Percentiles rank a stretch among this genome's conserved stretches.
Conservation (phyloP, 768 basidiomycete genomes). For the Rhizopogon vinicolor region DNA sequence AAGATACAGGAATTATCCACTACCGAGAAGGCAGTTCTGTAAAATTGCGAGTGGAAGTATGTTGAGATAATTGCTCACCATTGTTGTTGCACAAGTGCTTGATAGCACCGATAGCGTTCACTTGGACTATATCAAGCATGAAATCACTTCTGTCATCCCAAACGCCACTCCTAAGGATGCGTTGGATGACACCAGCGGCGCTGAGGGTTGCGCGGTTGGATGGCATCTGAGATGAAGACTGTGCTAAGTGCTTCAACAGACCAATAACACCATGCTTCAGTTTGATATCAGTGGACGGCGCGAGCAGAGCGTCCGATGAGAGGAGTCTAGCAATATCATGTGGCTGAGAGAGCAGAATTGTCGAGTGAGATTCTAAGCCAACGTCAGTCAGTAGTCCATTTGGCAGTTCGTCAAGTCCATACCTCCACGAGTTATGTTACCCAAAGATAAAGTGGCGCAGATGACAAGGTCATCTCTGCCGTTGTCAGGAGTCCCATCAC, state of each 20-base stretch:
- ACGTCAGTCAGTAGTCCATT: constrained; percentile 5
- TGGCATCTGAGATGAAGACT: constrained; percentile 53
- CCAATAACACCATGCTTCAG: constrained; percentile 88
- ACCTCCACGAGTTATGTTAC: constrained; percentile 81
- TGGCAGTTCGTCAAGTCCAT: constrained; percentile 9
- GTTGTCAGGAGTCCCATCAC: constrained; percentile 26
- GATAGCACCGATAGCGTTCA: constrained; percentile 80
- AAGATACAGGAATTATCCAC: constrained; percentile 47
- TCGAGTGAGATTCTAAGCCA: constrained; percentile 51
- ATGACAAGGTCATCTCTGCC: constrained; percentile 73
- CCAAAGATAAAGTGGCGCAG: constrained; percentile 78
- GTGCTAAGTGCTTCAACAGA: constrained; percentile 82
- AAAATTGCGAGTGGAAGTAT: constrained; percentile 37
- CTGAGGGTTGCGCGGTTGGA: constrained; percentile 57
- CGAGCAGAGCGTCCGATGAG: constrained; percentile 51
- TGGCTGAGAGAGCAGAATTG: constrained; percentile 59
- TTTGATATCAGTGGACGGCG: constrained; percentile 61
- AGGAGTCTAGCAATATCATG: constrained; percentile 60
- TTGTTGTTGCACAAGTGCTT: constrained; percentile 84
- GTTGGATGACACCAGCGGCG: constrained; percentile 57
- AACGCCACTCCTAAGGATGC: constrained; percentile 56
- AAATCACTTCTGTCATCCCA: constrained; percentile 71
- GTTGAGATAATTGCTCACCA: constrained; percentile 38
- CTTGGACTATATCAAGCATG: constrained; percentile 82
- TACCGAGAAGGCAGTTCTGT: constrained; percentile 16